These are phyloP conservation scores for Tylopilus sp. DNA, from an alignment of 768 basidiomycete genomes.

Conservation along the genomic window DNA sequence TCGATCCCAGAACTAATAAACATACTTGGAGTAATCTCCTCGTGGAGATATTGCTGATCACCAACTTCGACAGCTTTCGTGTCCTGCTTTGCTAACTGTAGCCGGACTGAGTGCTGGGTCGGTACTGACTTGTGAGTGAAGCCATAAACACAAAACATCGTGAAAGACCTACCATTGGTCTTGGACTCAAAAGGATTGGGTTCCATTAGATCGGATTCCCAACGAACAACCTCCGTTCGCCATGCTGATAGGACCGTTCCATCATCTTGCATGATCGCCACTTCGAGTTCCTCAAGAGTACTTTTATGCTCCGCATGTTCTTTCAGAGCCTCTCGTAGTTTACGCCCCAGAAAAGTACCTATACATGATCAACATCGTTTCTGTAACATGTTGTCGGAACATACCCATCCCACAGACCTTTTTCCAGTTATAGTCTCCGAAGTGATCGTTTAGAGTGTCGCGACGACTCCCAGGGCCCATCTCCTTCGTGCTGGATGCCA, in stretches of 20 bases:
- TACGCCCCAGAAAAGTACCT: background rate
- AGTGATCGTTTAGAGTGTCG: too few relatives aligned
- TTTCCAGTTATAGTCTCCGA: too few relatives aligned
- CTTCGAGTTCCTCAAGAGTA: background rate
- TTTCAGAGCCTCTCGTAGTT: background rate
- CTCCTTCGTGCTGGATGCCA: too few relatives aligned
- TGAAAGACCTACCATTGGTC: background rate
- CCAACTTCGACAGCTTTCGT: background rate
- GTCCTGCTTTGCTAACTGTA: background rate
- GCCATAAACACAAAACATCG: background rate
- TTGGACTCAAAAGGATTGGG: background rate
- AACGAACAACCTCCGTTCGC: background rate
- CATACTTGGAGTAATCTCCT: background rate
- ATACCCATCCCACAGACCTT: background rate
- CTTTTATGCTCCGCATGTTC: background rate
- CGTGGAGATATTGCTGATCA: background rate
- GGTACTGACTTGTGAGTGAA: background rate
- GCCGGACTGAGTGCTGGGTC: background rate
- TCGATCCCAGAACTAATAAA: background rate
- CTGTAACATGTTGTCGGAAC: background rate
- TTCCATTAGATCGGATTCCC: background rate
- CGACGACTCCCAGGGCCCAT: too few relatives aligned
- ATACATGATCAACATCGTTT: background rate
- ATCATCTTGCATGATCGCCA: background rate
- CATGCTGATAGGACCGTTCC: background rate